These are phyloP conservation scores for Melaleuca quinquenervia DNA, from an alignment of 345 rosid genomes.

Conservation along the genomic window DNA sequence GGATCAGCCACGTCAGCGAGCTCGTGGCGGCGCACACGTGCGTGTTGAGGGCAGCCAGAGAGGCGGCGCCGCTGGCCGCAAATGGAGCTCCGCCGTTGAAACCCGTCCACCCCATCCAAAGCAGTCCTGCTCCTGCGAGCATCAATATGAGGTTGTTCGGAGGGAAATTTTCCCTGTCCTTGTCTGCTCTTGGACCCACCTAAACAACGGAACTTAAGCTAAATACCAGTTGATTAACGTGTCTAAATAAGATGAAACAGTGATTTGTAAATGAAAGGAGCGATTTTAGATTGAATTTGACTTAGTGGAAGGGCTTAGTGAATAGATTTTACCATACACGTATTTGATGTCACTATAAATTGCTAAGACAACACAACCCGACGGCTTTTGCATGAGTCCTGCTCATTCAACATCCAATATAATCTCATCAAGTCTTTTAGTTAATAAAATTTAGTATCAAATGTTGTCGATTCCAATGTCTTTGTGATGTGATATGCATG, in stretches of 20 bases:
- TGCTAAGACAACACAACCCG: too few relatives aligned
- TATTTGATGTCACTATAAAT: background rate
- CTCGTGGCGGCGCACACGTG: constrained; percentile 39
- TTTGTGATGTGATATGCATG: background rate
- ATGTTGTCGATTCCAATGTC: background rate
- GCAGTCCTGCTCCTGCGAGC: constrained; percentile 46
- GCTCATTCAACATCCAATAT: background rate
- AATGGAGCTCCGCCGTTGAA: constrained; percentile 44
- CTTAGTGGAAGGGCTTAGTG: background rate
- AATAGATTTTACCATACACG: background rate
- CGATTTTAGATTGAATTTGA: background rate
- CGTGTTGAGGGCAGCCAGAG: constrained; percentile 44
- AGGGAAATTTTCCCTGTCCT: constrained; percentile 27
- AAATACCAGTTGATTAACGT: background rate
- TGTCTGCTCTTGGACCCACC: constrained; percentile 42
- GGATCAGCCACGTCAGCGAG: constrained; percentile 34
- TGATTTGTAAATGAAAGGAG: background rate
- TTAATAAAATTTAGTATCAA: background rate
- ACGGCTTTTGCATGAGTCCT: fast-evolving
- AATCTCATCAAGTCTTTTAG: background rate
- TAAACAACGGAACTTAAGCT: background rate
- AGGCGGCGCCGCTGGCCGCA: constrained; percentile 16
- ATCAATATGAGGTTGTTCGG: constrained; percentile 38
- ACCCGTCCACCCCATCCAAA: constrained; percentile 63
- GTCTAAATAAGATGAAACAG: background rate